These are phyloP conservation scores for Zymoseptoria passerinii DNA, from an alignment of 2,329 filamentous ascomycete genomes.

Conservation along the genomic window DNA sequence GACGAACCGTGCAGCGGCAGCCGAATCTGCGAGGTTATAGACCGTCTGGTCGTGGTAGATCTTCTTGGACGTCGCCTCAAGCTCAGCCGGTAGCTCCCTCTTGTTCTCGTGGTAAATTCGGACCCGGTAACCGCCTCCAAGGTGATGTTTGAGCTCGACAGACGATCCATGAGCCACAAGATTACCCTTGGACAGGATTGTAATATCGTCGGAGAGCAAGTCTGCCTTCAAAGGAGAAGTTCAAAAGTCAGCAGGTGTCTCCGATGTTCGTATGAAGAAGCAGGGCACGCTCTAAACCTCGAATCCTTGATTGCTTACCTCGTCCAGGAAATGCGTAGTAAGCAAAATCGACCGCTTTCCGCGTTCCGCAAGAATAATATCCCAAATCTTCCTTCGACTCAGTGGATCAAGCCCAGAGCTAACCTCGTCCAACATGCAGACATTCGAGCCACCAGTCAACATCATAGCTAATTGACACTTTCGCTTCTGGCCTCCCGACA, in stretches of 20 bases:
- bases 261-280: too few relatives aligned
- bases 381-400: constrained; percentile 84
- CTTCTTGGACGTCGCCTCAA: constrained; percentile 30
- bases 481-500: constrained; percentile 85
- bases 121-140: constrained; percentile 79
- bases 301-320: too few relatives aligned
- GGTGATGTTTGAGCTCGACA: constrained; percentile 71
- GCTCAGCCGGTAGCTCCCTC: constrained; percentile 20
- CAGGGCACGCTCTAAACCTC: too few relatives aligned
- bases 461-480: constrained; percentile 93
- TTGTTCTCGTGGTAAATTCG: constrained; percentile 54
- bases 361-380: constrained; percentile 78
- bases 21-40: constrained; percentile 63
- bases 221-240: constrained; percentile 57
- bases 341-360: constrained; percentile 74
- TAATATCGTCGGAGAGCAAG: constrained; percentile 78
- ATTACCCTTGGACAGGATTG: constrained; percentile 75
- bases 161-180: constrained; percentile 77
- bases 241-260: too few relatives aligned
- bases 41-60: constrained; percentile 61
- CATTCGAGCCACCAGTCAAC: constrained; percentile 79
- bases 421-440: constrained; percentile 89
- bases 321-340: constrained; percentile 74
- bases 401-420: constrained; percentile 82
- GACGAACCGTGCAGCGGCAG: constrained; percentile 63